Percentiles rank a stretch among this genome's conserved stretches.
Evolutionary conservation across 2,329 filamentous ascomycete species (phyloP).

Genomic region (Botrytis pseudocinerea): DNA sequence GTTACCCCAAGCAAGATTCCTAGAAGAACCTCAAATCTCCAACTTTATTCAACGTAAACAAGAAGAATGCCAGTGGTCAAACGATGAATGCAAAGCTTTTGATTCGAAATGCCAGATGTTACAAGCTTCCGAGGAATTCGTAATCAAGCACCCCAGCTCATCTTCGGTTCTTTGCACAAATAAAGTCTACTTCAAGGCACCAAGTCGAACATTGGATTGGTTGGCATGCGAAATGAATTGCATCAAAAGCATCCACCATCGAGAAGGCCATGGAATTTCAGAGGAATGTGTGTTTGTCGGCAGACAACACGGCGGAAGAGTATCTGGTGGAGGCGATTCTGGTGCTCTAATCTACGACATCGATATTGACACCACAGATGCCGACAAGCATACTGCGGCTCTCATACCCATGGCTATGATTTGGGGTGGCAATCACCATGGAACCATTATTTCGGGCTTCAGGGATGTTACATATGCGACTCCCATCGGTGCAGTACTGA

Average conservation of each 20-base stretch:
- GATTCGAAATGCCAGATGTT: not conserved
- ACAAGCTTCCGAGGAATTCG: accelerated
- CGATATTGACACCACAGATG: not conserved
- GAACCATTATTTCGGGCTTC: not conserved
- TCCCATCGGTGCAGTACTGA: not conserved
- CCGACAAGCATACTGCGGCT: not conserved
- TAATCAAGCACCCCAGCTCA: not conserved
- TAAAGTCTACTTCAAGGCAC: not conserved
- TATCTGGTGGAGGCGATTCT: not conserved
- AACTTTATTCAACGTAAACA: no score
- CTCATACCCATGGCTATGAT: not conserved
- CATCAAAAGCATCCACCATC: not conserved
- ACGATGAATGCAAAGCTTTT: not conserved
- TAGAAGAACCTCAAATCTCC: no score
- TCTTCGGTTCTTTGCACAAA: not conserved
- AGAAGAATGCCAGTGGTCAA: no score
- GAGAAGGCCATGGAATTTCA: not conserved
- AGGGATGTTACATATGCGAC: not conserved
- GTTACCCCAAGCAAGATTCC: not conserved
- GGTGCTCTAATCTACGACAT: not conserved
- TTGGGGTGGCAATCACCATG: not conserved
- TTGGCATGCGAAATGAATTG: not conserved
- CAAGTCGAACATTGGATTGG: not conserved
- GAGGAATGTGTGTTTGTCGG: not conserved
- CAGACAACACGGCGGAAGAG: accelerated